phyloP scores from a whole-genome alignment of 768 basidiomycete genomes.

The Lyophyllum atratum region DNA sequence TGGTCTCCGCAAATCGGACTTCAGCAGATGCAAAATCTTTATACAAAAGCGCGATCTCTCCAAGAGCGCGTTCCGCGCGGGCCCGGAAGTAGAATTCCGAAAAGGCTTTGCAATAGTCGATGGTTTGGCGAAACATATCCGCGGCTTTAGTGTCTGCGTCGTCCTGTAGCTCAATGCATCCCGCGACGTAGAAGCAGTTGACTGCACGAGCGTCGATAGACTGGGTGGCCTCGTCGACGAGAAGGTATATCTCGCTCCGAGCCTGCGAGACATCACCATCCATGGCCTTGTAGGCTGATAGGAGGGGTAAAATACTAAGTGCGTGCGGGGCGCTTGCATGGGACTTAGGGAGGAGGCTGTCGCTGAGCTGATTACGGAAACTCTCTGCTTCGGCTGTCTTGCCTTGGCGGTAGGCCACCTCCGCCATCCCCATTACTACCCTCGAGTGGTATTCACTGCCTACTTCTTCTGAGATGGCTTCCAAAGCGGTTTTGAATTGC shows the following conservation, averaged over 20 bases:
- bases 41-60: neutral
- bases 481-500: neutral
- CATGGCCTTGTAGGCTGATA: slow-evolving; percentile 3
- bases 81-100: neutral
- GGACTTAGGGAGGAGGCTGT: neutral
- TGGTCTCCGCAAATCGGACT: neutral
- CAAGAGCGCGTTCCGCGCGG: neutral
- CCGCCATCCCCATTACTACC: neutral
- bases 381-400: neutral
- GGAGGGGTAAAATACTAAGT: neutral
- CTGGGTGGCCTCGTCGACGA: neutral
- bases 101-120: neutral
- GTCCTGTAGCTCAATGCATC: slow-evolving; percentile 4
- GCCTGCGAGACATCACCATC: slow-evolving; percentile 3
- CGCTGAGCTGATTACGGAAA: neutral
- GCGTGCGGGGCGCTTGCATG: neutral
- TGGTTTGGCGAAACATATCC: neutral
- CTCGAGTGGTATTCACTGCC: neutral
- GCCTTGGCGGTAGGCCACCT: slow-evolving; percentile 4
- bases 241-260: neutral
- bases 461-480: neutral
- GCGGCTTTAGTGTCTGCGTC: neutral
- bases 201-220: neutral
- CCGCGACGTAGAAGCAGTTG: slow-evolving; percentile 1
- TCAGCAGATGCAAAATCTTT: neutral